Evolutionary conservation across 2,329 filamentous ascomycete species (phyloP).

Genomic region (Colletotrichum brevisporum): DNA sequence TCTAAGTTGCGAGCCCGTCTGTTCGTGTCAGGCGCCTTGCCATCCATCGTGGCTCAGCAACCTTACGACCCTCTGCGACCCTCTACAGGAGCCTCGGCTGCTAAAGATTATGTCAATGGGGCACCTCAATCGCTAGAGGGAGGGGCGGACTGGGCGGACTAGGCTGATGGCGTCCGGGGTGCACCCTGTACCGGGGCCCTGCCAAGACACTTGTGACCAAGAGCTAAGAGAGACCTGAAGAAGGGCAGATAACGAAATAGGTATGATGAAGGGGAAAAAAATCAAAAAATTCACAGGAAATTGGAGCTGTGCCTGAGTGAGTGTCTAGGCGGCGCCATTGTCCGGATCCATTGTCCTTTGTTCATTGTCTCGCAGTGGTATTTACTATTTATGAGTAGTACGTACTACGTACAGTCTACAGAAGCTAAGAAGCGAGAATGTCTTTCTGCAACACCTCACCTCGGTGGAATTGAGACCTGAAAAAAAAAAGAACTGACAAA

Average conservation of each 20-base stretch:
- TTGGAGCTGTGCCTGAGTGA: not conserved
- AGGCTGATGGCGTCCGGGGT: slow-evolving; percentile 7
- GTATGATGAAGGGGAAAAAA: not conserved
- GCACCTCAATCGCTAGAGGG: not conserved
- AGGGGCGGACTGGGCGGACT: slow-evolving; percentile 10
- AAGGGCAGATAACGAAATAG: not conserved
- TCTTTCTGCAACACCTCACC: slow-evolving; percentile 18
- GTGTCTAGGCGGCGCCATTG: slow-evolving; percentile 14
- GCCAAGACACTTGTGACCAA: slow-evolving; percentile 29
- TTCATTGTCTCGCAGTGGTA: not conserved
- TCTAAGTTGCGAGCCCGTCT: not conserved
- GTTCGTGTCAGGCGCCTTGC: slow-evolving; percentile 15
- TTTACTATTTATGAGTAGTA: not conserved
- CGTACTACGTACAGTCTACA: too few species aligned
- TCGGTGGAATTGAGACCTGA: not conserved
- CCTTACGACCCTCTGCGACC: not conserved
- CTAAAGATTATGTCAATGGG: too few species aligned
- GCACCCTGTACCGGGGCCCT: slow-evolving; percentile 20
- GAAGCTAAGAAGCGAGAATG: not conserved
- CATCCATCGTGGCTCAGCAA: slow-evolving; percentile 19
- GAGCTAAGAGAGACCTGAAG: not conserved
- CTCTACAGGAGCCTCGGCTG: not conserved
- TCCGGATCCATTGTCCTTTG: slow-evolving; percentile 16
- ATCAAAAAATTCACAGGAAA: slow-evolving; percentile 1
- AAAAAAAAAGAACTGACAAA: not conserved